Base-by-base conservation (phyloP, 2,329 filamentous ascomycete genomes). In the Lasiodiplodia theobromae region DNA sequence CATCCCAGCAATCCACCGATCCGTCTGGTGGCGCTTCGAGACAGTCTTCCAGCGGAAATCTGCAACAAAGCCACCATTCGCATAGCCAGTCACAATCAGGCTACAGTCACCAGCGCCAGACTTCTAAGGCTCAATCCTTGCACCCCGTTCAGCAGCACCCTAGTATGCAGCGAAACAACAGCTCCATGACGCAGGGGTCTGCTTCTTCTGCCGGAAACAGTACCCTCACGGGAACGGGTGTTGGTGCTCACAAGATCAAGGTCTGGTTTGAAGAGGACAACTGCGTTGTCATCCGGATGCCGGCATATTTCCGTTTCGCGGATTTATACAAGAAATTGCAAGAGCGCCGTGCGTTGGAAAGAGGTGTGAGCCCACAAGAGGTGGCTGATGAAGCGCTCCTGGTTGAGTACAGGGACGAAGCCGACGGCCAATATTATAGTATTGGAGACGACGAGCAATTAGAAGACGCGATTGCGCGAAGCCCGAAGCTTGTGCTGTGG, bases 251-350 rank as follows among this genome's bases (percentile, higher is more conserved):
- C 83, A 98, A 97, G 80, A 92, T 98, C 78, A 98, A 98, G 82
- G 91, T 97, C 66, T 96, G 92, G 82, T 97, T 93, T 82, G 92
- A 95, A 69, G 78, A 82, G 72, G 91, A 94, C 70, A 95, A 97
- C 73, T 88, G 96, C 68, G 95, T 97, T 72, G 92, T 96, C 54
- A 94, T 99, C 74, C 90, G 94, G 40, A 93, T 98, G 67, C 91
- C 95, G 0, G 87, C 87, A 1, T 92, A 96, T 67, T 93, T 96
- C 74, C 87, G 87, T 66, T 96, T 91, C 79, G 84, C 87, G 66
- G 91, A 93, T 70, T 86, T 99, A 10, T 91, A 91, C 73, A 91
- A 94, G 72, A 97, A 96, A 81, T 89, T 98, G 69, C 87, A 89
- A 62, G 93, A 97, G 73, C 88, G 96, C 54, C 86, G 97, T 72